Evolutionary conservation across 805 yeast genomes (phyloP), one percentile per base, ranked within the genome.

Genomic region (Hagleromyces aurorensis): DNA sequence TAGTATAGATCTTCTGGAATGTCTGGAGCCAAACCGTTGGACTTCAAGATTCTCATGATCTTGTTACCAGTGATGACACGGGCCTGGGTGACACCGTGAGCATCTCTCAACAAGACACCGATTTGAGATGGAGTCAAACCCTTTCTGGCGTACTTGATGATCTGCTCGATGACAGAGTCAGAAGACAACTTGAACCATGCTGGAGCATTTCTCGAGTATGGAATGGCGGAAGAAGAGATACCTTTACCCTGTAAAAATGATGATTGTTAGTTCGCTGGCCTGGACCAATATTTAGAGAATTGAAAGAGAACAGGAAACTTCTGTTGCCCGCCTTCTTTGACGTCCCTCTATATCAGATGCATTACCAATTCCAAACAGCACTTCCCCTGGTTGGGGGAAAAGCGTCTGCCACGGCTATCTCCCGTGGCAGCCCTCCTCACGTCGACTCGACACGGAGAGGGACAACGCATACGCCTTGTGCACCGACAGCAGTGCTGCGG

Each of bases 11-110:
- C 99, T 79, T 91, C 99, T 71, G 99, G 99, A 63, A 91, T 82
- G 74, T 91, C 98, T 69, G 99, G 97, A 63, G 97, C 98, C 64
- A 91, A 84, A 80, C 98, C 99, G 78, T 87, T 86, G 47, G 97
- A 82, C 73, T 89, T 91, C 69, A 91, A 79, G 75, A 91, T 87
- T 82, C 99, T 87, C 70, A 91, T 81, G 62, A 91, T 81, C 84
- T 91, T 91, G 95, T 87, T 78, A 78, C 97, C 97, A 57, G 98
- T 89, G 72, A 85, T 85, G 62, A 89, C 78, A 75, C 81, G 85
- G 57, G 95, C 70, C 73, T 87, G 96, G 65, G 96, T 78, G 60
- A 91, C 97, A 73, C 99, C 99, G 77, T 91, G 97, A 59, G 97
- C 91, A 74, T 91, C 99, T 78, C 99, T 86, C 68, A 91, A 83